Conservation (phyloP, 345 rosid species). For the Tarenaya hassleriana region DNA sequence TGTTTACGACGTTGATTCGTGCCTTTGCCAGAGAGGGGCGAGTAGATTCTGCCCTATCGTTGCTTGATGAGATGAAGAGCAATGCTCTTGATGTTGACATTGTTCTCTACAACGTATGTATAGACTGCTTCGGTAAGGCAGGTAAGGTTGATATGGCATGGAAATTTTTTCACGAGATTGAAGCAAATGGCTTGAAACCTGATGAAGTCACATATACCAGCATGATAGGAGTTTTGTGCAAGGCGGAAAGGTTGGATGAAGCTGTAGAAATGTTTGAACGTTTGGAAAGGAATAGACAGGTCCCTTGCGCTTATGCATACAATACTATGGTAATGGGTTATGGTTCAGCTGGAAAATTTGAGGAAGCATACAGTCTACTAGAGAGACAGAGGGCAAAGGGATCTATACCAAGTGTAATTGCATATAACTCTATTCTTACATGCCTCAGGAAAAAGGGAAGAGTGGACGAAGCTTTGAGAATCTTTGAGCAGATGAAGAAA, state of each 20-base stretch:
- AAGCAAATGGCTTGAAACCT: constrained; percentile 54
- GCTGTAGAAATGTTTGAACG: constrained; percentile 82
- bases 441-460: constrained; percentile 72
- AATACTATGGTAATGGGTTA: constrained; percentile 98
- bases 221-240: constrained; percentile 86
- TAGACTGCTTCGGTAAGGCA: constrained; percentile 87
- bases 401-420: constrained; percentile 76
- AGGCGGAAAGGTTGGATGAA: constrained; percentile 66
- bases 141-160: constrained; percentile 95
- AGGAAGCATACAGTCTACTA: constrained; percentile 63
- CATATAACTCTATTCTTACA: constrained; percentile 87
- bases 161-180: constrained; percentile 94
- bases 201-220: constrained; percentile 91
- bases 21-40: constrained; percentile 74
- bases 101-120: constrained; percentile 92
- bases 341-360: constrained; percentile 80
- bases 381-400: constrained; percentile 88
- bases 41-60: constrained; percentile 72
- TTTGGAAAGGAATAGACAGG: constrained; percentile 54
- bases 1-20: constrained; percentile 83
- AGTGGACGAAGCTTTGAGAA: constrained; percentile 54
- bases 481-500: constrained; percentile 79
- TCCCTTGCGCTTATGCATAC: constrained; percentile 89
- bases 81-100: constrained; percentile 64
- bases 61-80: constrained; percentile 92